A percentile compares a stretch with the other conserved stretches of the same genome.
Evolutionary conservation across 139 green algal genomes (phyloP).

Genomic region (Auxenochlorella protothecoides): DNA sequence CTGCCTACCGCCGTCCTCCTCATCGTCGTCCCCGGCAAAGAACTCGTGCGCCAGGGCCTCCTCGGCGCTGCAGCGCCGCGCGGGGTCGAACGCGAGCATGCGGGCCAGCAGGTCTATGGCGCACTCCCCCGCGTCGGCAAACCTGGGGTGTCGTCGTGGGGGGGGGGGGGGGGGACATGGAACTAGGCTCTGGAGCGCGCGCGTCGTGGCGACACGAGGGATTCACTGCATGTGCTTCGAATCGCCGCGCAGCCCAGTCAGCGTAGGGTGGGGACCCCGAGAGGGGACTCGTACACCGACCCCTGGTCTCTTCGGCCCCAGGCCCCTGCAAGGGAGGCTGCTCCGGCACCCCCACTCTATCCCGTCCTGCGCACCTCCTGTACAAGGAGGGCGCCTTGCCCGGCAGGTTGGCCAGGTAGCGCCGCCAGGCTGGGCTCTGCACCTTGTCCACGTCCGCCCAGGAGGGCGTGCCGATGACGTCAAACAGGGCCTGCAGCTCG

Average conservation of each 20-base stretch:
- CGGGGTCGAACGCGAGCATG: slow-evolving; percentile 82
- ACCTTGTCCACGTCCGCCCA: slow-evolving; percentile 71
- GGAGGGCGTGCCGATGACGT: slow-evolving; percentile 75
- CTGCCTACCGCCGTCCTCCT: too few species aligned
- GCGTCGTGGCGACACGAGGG: too few species aligned
- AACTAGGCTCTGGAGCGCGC: too few species aligned
- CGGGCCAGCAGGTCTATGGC: slow-evolving; percentile 72
- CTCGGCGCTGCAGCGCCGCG: slow-evolving; percentile 32
- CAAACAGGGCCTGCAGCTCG: slow-evolving; percentile 76
- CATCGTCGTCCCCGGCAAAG: slow-evolving; percentile 28
- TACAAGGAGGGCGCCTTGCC: slow-evolving; percentile 49
- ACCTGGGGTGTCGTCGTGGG: slow-evolving; percentile 15
- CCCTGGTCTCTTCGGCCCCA: too few species aligned
- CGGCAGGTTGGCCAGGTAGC: slow-evolving; percentile 56
- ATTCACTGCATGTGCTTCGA: too few species aligned
- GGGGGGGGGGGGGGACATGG: not conserved
- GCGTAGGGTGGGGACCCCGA: too few species aligned
- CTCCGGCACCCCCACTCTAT: too few species aligned
- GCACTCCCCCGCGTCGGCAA: slow-evolving; percentile 53
- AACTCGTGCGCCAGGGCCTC: slow-evolving; percentile 78
- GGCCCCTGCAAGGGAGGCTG: too few species aligned
- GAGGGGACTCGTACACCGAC: too few species aligned
- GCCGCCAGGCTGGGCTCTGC: slow-evolving; percentile 45
- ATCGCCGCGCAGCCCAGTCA: too few species aligned
- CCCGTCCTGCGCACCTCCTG: not conserved